Conservation (phyloP, 2,329 filamentous ascomycete species). For the Chrysoporthe deuterocubensis region DNA sequence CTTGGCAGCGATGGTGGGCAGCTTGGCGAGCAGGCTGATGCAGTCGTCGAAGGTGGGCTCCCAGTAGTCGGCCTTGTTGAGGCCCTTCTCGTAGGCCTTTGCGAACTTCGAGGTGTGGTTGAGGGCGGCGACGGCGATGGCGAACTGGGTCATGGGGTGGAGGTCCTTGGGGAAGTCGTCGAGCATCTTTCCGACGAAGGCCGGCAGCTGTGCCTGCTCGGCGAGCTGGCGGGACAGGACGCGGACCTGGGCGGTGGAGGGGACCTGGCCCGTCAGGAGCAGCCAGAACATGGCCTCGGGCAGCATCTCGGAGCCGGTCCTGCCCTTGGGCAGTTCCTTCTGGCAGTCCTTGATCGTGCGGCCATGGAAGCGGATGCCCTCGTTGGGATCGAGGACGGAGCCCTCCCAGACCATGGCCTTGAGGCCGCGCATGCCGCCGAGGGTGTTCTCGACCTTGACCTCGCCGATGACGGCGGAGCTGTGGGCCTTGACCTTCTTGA, state of each 20-base stretch:
- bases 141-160: slow-evolving; percentile 98
- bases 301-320: slow-evolving; percentile 91
- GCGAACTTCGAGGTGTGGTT: slow-evolving; percentile 95
- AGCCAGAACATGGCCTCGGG: slow-evolving; percentile 99
- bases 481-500: slow-evolving; percentile 91
- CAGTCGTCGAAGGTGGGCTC: slow-evolving; percentile 96
- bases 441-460: slow-evolving; percentile 89
- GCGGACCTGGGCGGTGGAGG: slow-evolving; percentile 80
- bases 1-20: slow-evolving; percentile 94
- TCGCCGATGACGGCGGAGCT: slow-evolving; percentile 84
- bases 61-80: slow-evolving; percentile 98
- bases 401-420: slow-evolving; percentile 99
- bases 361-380: slow-evolving; percentile 98
- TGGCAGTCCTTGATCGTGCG: slow-evolving; percentile 99
- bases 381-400: slow-evolving; percentile 92
- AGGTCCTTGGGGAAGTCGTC: slow-evolving; percentile 87
- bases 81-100: slow-evolving; percentile 85
- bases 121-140: slow-evolving; percentile 91
- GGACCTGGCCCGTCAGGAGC: slow-evolving; percentile 89
- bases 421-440: slow-evolving; percentile 96
- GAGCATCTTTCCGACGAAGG: slow-evolving; percentile 84
- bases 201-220: slow-evolving; percentile 80
- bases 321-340: slow-evolving; percentile 88
- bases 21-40: slow-evolving; percentile 92
- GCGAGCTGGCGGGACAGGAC: slow-evolving; percentile 84